Base-by-base conservation (phyloP, 225 moss, liverwort and hornwort species). In the Pleurozium schreberi region DNA sequence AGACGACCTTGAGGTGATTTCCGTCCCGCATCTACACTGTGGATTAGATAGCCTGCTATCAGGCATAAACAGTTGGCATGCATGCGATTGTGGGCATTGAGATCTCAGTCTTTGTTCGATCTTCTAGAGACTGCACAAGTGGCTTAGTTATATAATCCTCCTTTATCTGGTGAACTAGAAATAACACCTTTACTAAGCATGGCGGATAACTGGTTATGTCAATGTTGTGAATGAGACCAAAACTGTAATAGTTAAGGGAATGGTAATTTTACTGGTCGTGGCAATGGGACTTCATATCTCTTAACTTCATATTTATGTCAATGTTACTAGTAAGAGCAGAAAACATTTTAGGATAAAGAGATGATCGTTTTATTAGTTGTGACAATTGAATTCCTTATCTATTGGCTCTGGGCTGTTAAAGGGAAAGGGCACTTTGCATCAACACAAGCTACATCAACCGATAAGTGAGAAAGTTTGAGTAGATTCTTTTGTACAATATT, bases 1-100 rank as follows among this genome's bases (percentile, higher is more conserved):
- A 81, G 98, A 98, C 85, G 97, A 98, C 88, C 83, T 97, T 43
- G 98, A 96, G 92, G 97, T 98, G 31, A 80, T 88, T 92, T 73
- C 60, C 30, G 38, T 73, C 50, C 65, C 75, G 36, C 55, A 18
- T 74, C 22, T 61, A 63, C 60, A 25, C 28, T 64, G 11, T 45
- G 53, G n/a, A 86, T 26, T 79, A 78, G 53, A 87, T 30, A 64
- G 42, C 63, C 40, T 12, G 34, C 40, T 40, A 16, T 64, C 50
- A 52, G 86, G 28, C 53, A 64, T 77, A 23, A 63, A 31, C 31
- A 36, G 52, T 52, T 66, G 86, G 38, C 62, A 15, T 86, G 62
- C 75, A 5, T 75, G 74, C 75, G 4, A 62, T 61, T 62, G 47
- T 61, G 23, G 42, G 30, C 80, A 59, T 42, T 60, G 60, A 80